Percentiles rank a stretch among this genome's conserved stretches.
phyloP scores from a whole-genome alignment of 2,329 filamentous ascomycete genomes.

The Xylariaceae sp. region DNA sequence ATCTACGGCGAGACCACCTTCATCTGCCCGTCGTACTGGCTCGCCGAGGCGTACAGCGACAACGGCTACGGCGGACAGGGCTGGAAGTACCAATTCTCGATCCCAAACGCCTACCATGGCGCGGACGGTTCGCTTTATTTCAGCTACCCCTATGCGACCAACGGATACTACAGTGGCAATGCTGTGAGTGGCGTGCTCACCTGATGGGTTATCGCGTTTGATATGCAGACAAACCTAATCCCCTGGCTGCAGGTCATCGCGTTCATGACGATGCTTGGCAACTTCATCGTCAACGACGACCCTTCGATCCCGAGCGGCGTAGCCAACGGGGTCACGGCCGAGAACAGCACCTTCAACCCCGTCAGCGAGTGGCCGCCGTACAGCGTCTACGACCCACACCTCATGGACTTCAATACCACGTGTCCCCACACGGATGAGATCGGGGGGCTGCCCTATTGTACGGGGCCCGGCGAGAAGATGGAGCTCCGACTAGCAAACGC shows the following conservation, averaged over 20 bases:
- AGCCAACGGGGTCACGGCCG: not conserved
- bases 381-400: not conserved
- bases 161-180: too few relatives aligned
- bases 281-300: conserved; percentile 1
- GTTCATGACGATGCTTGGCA: not conserved
- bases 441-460: not conserved
- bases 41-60: conserved; percentile 37
- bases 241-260: too few relatives aligned
- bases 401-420: not conserved
- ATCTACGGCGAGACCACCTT: conserved; percentile 49
- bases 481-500: not conserved
- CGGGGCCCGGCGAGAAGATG: not conserved
- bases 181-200: too few relatives aligned
- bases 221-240: too few relatives aligned
- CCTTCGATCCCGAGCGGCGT: not conserved
- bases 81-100: not conserved
- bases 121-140: not conserved
- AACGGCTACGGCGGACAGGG: not conserved
- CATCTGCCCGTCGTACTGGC: conserved; percentile 49
- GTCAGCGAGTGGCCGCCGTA: not conserved
- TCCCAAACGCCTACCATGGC: not conserved
- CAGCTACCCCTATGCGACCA: too few relatives aligned
- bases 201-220: too few relatives aligned
- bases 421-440: too few relatives aligned
- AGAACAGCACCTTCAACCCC: not conserved